Evolutionary conservation across 257 asterid genomes (phyloP), one percentile per base, ranked within the genome.

Genomic region (Solanum piurae): DNA sequence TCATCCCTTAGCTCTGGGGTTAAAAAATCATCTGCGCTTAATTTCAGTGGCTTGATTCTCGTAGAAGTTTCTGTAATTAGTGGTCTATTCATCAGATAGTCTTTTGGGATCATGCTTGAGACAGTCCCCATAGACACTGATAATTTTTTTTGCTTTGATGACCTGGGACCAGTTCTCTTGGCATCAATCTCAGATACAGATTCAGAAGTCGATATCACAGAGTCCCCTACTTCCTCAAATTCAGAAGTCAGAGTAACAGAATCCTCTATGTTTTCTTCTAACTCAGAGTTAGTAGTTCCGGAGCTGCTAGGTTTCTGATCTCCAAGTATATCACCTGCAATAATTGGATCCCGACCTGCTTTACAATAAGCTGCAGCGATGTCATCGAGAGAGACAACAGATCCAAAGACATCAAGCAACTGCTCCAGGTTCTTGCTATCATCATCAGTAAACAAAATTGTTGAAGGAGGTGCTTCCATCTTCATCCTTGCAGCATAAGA

Each of bases 351-450:
- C 25, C 95, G 87, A 36, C 93, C 97, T 34, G 98, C 85, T 88
- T 92, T 88, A 75, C 92, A 90, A 85, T 96, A 96, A 77, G 98
- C 96, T 7, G 96, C 89, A 69, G 98, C 96, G 64, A 96, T 96
- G 88, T 94, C 96, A 46, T 93, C 86, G 11, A 94, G 94, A 76
- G 98, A 93, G 85, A 94, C 95, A 66, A 84, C 85, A 68, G 96
- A 92, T 84, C 98, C 95, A 89, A 96, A 95, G 46, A 90, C 85
- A 55, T 95, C 94, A 5, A 93, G 95, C 94, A 96, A 89, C 52
- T 27, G 87, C 89, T 92, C 91, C 64, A 96, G 93, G 90, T 94
- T 94, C 80, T 71, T 84, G 66, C 88, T 60, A 82, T 96, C 98
- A 37, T 88, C 92, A 34, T 89, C 94, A 29, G 90, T 87, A 62